Evolutionary conservation across 352 stramenopile species (phyloP).

Genomic region (Pythium phragmitis): DNA sequence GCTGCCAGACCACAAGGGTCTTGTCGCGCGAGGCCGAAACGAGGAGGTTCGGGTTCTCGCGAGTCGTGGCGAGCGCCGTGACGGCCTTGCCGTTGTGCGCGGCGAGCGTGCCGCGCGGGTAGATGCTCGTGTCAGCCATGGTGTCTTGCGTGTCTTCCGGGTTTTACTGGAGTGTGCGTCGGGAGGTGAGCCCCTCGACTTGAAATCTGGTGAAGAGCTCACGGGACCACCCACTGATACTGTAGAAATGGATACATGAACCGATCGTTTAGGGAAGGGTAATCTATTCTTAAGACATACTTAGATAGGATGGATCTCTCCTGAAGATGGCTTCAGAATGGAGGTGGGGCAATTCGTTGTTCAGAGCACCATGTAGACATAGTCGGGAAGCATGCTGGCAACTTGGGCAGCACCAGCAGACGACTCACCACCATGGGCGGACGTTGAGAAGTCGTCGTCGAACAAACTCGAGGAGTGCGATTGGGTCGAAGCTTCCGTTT

Average conservation of each 20-base stretch:
- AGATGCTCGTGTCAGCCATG: slow-evolving; percentile 85
- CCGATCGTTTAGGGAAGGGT: neutral
- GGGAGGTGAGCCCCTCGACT: too few relatives aligned
- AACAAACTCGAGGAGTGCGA: neutral
- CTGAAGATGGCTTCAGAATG: neutral
- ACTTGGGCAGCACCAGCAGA: neutral
- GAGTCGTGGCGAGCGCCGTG: slow-evolving; percentile 96
- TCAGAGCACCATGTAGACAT: slow-evolving; percentile 1
- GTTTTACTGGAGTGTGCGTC: slow-evolving; percentile 25
- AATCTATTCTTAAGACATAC: neutral
- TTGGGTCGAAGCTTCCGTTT: neutral
- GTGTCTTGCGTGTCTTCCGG: slow-evolving; percentile 28
- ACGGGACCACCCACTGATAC: slow-evolving; percentile 3
- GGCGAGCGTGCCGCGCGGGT: slow-evolving; percentile 85
- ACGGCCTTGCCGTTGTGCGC: slow-evolving; percentile 91
- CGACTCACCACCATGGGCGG: neutral
- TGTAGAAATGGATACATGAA: neutral
- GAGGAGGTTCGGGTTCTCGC: slow-evolving; percentile 99
- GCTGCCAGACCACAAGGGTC: slow-evolving; percentile 85
- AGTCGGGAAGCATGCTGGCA: neutral
- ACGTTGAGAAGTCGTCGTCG: neutral
- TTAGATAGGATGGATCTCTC: neutral
- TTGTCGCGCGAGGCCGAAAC: slow-evolving; percentile 98
- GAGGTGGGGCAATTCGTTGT: neutral
- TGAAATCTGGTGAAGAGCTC: neutral